These are phyloP conservation scores for Botryotinia convoluta DNA, from an alignment of 2,329 filamentous ascomycete species.

Conservation along the genomic window DNA sequence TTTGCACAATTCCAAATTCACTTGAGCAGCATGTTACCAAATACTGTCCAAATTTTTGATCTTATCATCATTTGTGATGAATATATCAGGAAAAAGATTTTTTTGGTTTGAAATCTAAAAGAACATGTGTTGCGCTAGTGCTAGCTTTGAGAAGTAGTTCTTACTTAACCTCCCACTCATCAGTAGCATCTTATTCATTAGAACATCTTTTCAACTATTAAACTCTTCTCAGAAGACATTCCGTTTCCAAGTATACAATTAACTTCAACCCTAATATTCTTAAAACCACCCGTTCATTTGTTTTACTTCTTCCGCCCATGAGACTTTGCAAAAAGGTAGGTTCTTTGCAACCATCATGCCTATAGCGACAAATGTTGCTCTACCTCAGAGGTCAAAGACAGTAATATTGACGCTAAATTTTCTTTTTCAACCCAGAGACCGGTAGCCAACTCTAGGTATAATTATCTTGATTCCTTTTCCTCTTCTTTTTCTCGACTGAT, in stretches of 20 bases:
- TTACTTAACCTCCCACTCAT: no score
- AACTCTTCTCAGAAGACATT: rapidly evolving
- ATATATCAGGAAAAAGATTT: no score
- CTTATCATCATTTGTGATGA: no score
- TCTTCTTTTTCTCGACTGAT: no score
- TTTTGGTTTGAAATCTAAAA: no score
- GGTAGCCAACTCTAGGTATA: not conserved
- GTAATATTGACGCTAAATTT: not conserved
- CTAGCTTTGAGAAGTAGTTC: no score
- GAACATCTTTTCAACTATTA: no score
- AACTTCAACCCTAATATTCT: not conserved
- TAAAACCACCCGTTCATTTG: not conserved
- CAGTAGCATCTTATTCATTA: no score
- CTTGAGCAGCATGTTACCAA: no score
- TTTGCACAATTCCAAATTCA: not conserved
- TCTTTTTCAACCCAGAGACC: not conserved
- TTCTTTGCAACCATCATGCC: not conserved
- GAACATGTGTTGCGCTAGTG: not conserved
- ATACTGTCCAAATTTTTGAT: no score
- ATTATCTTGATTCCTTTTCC: no score
- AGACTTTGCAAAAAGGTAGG: not conserved
- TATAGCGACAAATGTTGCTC: not conserved
- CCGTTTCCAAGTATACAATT: not conserved
- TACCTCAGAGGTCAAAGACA: not conserved
- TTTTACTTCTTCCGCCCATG: not conserved